These are phyloP conservation scores for Delonix regia DNA, from an alignment of 306 rosid species.

Conservation along the genomic window DNA sequence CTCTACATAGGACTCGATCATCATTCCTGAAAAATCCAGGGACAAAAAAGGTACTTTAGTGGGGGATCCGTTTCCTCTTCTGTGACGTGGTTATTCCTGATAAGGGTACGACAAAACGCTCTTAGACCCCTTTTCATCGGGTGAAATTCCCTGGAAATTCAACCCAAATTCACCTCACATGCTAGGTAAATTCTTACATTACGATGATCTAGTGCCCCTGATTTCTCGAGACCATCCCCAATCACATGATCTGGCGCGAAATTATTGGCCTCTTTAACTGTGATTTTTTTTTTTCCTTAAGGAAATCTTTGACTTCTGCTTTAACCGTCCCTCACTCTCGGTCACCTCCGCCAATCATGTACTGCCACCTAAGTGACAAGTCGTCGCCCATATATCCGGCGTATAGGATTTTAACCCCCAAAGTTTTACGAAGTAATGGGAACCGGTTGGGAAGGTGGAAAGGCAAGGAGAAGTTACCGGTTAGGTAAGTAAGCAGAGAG, in stretches of 20 bases:
- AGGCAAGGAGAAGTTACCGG: conserved; percentile 30
- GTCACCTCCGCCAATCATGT: not conserved
- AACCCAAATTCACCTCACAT: conserved; percentile 66
- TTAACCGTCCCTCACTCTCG: too few relatives aligned
- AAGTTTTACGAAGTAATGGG: not conserved
- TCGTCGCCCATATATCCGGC: not conserved
- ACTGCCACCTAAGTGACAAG: not conserved
- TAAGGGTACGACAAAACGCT: conserved; percentile 1
- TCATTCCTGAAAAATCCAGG: conserved; percentile 24
- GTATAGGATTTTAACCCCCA: not conserved
- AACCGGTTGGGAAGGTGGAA: conserved; percentile 44
- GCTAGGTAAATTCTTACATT: conserved; percentile 34
- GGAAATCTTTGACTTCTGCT: not conserved
- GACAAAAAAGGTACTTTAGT: conserved; percentile 19
- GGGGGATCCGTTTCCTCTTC: not conserved
- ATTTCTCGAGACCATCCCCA: not conserved
- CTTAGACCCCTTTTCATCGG: conserved; percentile 20
- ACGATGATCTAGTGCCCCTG: conserved; percentile 24
- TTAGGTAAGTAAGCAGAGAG: conserved; percentile 35
- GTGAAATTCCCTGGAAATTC: conserved; percentile 69
- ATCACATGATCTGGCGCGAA: not conserved
- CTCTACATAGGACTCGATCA: conserved; percentile 20
- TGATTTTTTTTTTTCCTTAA: not conserved
- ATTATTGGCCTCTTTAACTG: not conserved
- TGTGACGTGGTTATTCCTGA: conserved; percentile 25